phyloP scores from a whole-genome alignment of 2,329 filamentous ascomycete genomes.

The Verticillium dahliae region DNA sequence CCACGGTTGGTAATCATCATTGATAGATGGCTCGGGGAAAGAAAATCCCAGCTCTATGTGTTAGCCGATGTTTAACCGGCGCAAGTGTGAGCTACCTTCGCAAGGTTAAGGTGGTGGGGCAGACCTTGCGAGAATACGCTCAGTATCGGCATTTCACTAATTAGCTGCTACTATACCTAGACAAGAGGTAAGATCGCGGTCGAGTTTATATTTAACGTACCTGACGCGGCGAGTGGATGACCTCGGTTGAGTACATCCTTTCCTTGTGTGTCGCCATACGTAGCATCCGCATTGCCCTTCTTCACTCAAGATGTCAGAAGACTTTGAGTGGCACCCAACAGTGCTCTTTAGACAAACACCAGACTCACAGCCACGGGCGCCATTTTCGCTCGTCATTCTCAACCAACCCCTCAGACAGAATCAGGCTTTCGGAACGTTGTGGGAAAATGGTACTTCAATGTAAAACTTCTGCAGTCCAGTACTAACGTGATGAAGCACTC shows the following conservation, averaged over 20 bases:
- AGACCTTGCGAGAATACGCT: not conserved
- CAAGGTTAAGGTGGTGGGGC: not conserved
- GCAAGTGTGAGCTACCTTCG: not conserved
- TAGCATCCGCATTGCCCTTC: not conserved
- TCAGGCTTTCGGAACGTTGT: conserved; percentile 38
- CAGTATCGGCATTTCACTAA: not conserved
- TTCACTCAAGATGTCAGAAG: not conserved
- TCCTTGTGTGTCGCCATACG: not conserved
- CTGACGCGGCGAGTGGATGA: too few relatives aligned
- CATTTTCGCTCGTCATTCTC: conserved; percentile 41
- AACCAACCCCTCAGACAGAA: conserved; percentile 44
- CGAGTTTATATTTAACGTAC: not conserved
- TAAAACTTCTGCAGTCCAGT: too few relatives aligned
- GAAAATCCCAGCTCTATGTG: conserved; percentile 8
- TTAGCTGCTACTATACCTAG: not conserved
- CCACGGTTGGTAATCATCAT: conserved; percentile 10
- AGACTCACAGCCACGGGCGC: conserved; percentile 11
- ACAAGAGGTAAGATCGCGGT: not conserved
- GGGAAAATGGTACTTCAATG: conserved; percentile 37
- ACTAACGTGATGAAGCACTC: conserved; percentile 37
- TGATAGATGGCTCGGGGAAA: conserved; percentile 1
- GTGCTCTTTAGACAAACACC: conserved; percentile 23
- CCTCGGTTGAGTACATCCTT: too few relatives aligned
- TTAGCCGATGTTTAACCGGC: conserved; percentile 10
- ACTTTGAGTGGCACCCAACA: conserved; percentile 33